Conservation (phyloP, 2,329 filamentous ascomycete species). For the Hypoxylon sp. region DNA sequence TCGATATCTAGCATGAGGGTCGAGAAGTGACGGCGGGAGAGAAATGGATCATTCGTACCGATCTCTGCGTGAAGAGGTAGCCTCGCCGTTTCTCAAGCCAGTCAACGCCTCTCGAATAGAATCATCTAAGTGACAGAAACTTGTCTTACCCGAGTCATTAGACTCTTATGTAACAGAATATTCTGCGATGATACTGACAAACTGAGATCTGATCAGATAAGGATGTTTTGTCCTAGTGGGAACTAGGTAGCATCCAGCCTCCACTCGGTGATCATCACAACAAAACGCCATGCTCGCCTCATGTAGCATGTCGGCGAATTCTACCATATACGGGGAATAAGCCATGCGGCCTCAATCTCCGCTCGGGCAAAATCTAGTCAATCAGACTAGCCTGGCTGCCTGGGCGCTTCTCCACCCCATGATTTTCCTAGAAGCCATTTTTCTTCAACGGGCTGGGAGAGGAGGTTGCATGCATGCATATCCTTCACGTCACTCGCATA, state of each 20-base stretch:
- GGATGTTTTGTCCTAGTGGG: not conserved
- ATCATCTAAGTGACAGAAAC: not conserved
- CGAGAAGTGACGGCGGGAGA: constrained; percentile 81
- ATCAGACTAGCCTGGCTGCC: not conserved
- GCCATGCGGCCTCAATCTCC: not conserved
- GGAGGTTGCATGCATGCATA: not conserved
- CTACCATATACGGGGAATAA: not conserved
- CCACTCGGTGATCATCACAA: not conserved
- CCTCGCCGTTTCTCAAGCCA: not conserved
- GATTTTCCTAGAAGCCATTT: not conserved
- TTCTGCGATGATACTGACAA: not conserved
- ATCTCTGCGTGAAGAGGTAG: constrained; percentile 72
- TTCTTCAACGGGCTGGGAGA: constrained; percentile 2
- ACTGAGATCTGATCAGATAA: not conserved
- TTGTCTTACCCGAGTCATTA: not conserved
- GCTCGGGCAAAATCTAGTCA: not conserved
- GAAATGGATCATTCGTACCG: constrained; percentile 91
- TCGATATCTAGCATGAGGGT: constrained; percentile 75
- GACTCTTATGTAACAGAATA: not conserved
- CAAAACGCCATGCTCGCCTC: not conserved
- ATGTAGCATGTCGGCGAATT: not conserved
- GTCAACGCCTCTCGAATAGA: too few relatives aligned
- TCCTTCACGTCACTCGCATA: not conserved
- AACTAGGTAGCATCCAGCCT: not conserved
- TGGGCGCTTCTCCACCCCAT: not conserved